These are phyloP conservation scores for Syzygium jambos DNA, from an alignment of 345 rosid species.

Conservation along the genomic window DNA sequence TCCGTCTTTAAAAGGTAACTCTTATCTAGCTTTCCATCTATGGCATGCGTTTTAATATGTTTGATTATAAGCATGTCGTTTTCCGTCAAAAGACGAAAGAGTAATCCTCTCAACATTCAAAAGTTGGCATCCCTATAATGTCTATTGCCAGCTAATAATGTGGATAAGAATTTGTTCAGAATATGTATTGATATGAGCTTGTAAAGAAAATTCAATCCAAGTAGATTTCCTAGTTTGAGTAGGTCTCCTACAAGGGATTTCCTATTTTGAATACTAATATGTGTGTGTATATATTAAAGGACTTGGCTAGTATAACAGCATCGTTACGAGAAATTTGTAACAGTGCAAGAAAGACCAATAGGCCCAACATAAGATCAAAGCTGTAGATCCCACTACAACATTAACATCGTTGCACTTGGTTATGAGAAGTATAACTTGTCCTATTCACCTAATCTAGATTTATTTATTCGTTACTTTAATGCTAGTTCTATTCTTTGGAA, in stretches of 20 bases:
- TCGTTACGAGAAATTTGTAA: no score
- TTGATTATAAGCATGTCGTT: neutral
- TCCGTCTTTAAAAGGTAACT: neutral
- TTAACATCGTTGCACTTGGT: neutral
- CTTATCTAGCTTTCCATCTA: neutral
- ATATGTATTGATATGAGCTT: neutral
- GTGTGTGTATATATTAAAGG: no score
- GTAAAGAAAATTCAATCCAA: neutral
- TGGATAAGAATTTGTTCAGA: neutral
- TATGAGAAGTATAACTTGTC: neutral
- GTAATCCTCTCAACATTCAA: neutral
- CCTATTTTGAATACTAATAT: neutral
- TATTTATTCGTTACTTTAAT: neutral
- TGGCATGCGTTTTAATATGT: neutral
- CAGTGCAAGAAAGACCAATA: no score
- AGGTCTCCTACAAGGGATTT: neutral
- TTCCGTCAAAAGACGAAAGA: neutral
- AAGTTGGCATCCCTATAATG: neutral
- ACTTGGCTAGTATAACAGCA: no score
- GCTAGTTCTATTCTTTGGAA: neutral
- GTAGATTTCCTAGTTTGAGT: neutral
- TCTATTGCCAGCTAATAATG: neutral
- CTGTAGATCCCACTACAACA: neutral
- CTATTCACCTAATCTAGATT: neutral
- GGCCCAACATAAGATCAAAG: no score